Evolutionary conservation across 371 early-diverging fungal species (phyloP), one percentile per base, ranked within the genome.

Genomic region (Batkoa obscura): DNA sequence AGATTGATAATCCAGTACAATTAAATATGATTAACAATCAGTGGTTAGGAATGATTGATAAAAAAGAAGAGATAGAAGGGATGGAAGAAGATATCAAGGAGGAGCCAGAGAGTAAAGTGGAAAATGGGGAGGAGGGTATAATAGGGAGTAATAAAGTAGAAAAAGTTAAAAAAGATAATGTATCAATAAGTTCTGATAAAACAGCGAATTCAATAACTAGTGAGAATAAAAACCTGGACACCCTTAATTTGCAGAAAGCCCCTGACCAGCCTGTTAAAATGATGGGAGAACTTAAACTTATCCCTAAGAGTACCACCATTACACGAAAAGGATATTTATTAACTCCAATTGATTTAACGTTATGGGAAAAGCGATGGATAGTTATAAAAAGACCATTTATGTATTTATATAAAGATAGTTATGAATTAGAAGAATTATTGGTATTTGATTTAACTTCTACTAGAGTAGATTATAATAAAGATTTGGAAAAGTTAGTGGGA

Each of bases 381-480:
- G 87, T 89, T 38, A 73, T 92, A 51, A 81, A 87, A 58, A 72
- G 81, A 52, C 92, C 92, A 9, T 86, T 84, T 60, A 72, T 92
- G 43, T 86, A 80, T 59, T 72, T 88, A 43, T 88, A 83, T 65
- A 67, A 66, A 45, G 72, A 76, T 57, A 64, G 74, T 10, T 66
- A 70, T 1, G 84, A 85, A 59, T 61, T 66, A 15, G 79, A 80
- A 43, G 80, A 87, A 59, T 70, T 79, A 31, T 78, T 79, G 17
- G 78, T 85, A 1, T 76, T 89, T 58, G 83, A 84, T 59, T 69
- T 90, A 36, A 62, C 75, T 9, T 76, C 83, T 39, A 81, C 84
- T 1, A 66, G 81, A 4, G 73, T 89, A 12, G 75, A 80, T 56
- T 78, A 85, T 57, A 80, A 83, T 54, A 65, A 65, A 32, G 72